phyloP scores from a whole-genome alignment of 352 stramenopile species.

The Saprolegnia diclina region DNA sequence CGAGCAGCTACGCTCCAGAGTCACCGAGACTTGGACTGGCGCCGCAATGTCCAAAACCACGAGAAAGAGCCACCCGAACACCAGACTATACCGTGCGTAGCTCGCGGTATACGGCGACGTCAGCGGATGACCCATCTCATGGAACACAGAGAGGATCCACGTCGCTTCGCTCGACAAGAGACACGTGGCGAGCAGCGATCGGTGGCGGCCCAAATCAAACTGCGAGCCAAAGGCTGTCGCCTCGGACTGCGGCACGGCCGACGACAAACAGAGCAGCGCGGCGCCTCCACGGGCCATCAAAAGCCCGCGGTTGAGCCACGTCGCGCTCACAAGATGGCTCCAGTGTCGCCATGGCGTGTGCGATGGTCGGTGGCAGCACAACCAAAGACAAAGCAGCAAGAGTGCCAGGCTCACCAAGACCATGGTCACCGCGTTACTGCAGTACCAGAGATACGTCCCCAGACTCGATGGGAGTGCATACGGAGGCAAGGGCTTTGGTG shows the following conservation, averaged over 20 bases:
- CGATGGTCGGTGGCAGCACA: background rate
- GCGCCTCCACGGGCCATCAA: background rate
- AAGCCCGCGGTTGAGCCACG: background rate
- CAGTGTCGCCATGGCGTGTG: background rate
- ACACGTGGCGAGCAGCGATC: background rate
- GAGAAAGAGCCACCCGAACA: background rate
- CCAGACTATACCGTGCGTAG: background rate
- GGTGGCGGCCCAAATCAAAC: background rate
- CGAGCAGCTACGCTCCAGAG: conserved; percentile 3
- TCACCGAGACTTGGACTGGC: background rate
- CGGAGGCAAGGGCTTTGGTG: background rate
- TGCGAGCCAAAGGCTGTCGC: background rate
- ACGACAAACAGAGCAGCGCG: background rate
- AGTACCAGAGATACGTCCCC: background rate
- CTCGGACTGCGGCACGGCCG: background rate
- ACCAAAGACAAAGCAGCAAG: background rate
- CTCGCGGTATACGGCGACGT: background rate
- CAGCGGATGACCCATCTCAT: background rate
- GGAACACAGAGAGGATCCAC: background rate
- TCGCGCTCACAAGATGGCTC: background rate
- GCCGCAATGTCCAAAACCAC: background rate
- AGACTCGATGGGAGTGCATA: background rate
- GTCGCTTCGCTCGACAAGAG: conserved; percentile 5
- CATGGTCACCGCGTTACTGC: background rate
- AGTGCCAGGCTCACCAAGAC: background rate